Base-by-base conservation (phyloP, 768 basidiomycete genomes). In the Mycena albidolilacea region DNA sequence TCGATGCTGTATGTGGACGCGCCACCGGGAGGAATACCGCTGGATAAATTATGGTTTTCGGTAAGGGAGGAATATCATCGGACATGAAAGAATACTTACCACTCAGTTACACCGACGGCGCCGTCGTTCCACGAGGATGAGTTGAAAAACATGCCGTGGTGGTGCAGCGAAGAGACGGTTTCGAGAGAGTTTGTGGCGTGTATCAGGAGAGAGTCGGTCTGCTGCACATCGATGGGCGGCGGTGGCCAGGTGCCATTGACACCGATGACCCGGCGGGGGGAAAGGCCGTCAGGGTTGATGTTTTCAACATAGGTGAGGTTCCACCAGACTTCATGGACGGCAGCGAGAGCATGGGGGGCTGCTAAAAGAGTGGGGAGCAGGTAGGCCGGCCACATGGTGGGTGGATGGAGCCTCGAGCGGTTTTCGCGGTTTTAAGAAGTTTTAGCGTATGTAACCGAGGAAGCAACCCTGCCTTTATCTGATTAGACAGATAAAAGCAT, bases 71-170 rank as follows among this genome's bases (percentile, higher is more conserved):
- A 59, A 50, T 43, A 50, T 48, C 14, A 3, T 23, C 30, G 17
- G 23, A 15, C 15, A 54, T 23, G 11, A 55, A 30, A 30, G 30
- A 30, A 30, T 23, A 17, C 44, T 30, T 80, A 94, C 95, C 96
- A 99, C 85, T 98, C 95, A 0, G 93, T 89, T 48, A 96, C 90
- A 7, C 87, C 90, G 41, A 89, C 81, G 0, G 97, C 96, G 46
- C 97, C 97, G 81, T 99, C 97, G 86, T 92, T 93, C 91, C 94
- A 98, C 19, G 90, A 89, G 0, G 93, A 88, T 1, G 89, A 87
- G 80, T 97, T 97, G 87, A 98, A 96, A 84, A 91, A 96, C 93
- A 97, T 95, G 74, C 97, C 97, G 82, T 98, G 97, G 79, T 97
- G 93, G 81, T 99, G 97, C 17, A 98, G 83, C 0, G 92, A 87